phyloP scores from a whole-genome alignment of 352 stramenopile species.

The Phytophthora sansomeana region DNA sequence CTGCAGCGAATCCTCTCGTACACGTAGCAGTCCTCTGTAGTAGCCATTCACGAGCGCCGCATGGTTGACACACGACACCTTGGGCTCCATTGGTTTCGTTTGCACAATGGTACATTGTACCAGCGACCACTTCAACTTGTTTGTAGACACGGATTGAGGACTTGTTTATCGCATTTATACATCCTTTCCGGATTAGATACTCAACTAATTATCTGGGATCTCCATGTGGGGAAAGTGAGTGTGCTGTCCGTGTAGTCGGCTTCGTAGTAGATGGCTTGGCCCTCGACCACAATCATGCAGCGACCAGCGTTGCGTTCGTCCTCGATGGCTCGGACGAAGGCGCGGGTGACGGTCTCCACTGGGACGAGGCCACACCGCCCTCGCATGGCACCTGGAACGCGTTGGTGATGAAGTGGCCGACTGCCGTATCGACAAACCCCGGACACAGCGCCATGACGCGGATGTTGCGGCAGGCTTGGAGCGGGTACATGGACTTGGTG shows the following conservation, averaged over 20 bases:
- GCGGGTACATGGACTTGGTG: too few species aligned
- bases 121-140: neutral
- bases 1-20: constrained; percentile 46
- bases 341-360: constrained; percentile 39
- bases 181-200: too few species aligned
- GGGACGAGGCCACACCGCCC: neutral
- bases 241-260: too few species aligned
- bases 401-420: too few species aligned
- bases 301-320: constrained; percentile 47
- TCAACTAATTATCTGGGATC: too few species aligned
- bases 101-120: neutral
- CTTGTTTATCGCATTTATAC: too few species aligned
- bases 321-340: constrained; percentile 41
- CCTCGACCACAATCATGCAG: too few species aligned
- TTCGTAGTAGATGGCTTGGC: too few species aligned
- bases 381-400: constrained; percentile 28
- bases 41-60: constrained; percentile 59
- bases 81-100: constrained; percentile 22
- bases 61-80: constrained; percentile 53
- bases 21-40: constrained; percentile 43
- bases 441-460: too few species aligned
- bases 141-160: neutral
- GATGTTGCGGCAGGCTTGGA: too few species aligned
- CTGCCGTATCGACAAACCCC: too few species aligned
- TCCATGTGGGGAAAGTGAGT: too few species aligned